Base-by-base conservation (phyloP, 2,329 filamentous ascomycete species). In the Fragosphaeria purpurea region DNA sequence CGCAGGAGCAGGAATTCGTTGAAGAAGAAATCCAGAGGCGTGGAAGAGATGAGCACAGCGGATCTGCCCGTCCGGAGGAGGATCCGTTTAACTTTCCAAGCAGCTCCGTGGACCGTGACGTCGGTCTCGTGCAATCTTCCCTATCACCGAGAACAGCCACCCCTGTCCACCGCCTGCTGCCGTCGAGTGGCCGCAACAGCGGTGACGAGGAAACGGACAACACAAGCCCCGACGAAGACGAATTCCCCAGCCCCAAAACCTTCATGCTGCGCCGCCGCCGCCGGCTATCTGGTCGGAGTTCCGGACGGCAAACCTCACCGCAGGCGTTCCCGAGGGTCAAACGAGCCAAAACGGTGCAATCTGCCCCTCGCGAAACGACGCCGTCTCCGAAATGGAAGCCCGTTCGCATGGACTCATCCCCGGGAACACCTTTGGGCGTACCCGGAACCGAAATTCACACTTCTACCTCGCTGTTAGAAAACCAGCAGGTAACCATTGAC, bases 1-100 rank as follows among this genome's bases (percentile, higher is more conserved):
- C 69, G 0, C 70, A 73, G 52, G 72, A 75, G 40, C 66, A 69
- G 47, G 73, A 77, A 6, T 79, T 77, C 46, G 66, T 73, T 48
- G 57, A 53, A 2, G 70, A 76, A 4, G 71, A 74, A 33, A 79
- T 72, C 51, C 76, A 78, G 55, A 65, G 66, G 34, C 69, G 63
- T 3, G 57, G 50, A 9, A 60, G 55, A 22, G 22, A 22, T 22
- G 22, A 22, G 22, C 22, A 22, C 22, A 22, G 22, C 22, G 22
- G 22, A 22, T 22, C 22, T 22, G 22, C 22, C 22, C 22, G 22
- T 22, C 6, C 32, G 32, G 13, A 44, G 7, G 12, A 35, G 8
- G 44, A 47, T 30, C 10, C 32, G 7, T 44, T 41, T 9, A 50
- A 53, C 11, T 44, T 54, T n/a, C 51, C 50, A 4, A 41, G 35